Evolutionary conservation across 106 monocot genomes (phyloP).

Genomic region (Apostasia shenzhenica): DNA sequence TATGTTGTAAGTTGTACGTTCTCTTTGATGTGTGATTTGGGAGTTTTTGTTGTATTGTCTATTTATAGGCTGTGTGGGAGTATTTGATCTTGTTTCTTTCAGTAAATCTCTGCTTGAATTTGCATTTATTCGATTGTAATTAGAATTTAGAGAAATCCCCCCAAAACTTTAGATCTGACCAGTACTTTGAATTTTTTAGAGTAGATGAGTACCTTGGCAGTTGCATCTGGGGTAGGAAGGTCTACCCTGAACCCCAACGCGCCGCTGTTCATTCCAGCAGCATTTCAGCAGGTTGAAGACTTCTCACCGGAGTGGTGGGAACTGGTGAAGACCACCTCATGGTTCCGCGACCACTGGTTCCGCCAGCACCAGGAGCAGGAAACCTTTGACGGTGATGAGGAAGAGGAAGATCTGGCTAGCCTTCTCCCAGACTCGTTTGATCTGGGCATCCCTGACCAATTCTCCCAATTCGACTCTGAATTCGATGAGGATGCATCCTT

Average conservation of each 20-base stretch:
- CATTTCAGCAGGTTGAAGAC: slow-evolving; percentile 80
- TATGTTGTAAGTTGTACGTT: not conserved
- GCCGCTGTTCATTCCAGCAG: slow-evolving; percentile 80
- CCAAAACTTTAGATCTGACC: not conserved
- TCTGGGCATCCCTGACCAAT: slow-evolving; percentile 45
- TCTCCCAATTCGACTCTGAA: slow-evolving; percentile 27
- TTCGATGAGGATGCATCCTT: slow-evolving; percentile 18
- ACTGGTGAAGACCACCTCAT: slow-evolving; percentile 64
- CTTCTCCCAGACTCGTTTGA: slow-evolving; percentile 71
- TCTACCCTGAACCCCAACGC: slow-evolving; percentile 87
- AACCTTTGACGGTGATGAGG: slow-evolving; percentile 34
- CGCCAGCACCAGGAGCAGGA: slow-evolving; percentile 70
- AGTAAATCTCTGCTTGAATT: too few relatives aligned
- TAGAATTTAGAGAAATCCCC: too few relatives aligned
- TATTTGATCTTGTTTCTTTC: too few relatives aligned
- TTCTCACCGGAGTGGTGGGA: slow-evolving; percentile 94
- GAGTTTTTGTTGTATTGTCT: not conserved
- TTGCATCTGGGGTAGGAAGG: slow-evolving; percentile 38
- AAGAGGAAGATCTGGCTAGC: slow-evolving; percentile 39
- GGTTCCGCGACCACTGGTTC: slow-evolving; percentile 94
- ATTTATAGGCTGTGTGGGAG: too few relatives aligned
- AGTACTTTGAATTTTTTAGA: not conserved
- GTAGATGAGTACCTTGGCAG: slow-evolving; percentile 49
- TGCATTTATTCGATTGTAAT: too few relatives aligned
- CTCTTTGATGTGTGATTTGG: not conserved